These are phyloP conservation scores for Digitaria exilis DNA, from an alignment of 202 grass and related monocot genomes.

Conservation along the genomic window DNA sequence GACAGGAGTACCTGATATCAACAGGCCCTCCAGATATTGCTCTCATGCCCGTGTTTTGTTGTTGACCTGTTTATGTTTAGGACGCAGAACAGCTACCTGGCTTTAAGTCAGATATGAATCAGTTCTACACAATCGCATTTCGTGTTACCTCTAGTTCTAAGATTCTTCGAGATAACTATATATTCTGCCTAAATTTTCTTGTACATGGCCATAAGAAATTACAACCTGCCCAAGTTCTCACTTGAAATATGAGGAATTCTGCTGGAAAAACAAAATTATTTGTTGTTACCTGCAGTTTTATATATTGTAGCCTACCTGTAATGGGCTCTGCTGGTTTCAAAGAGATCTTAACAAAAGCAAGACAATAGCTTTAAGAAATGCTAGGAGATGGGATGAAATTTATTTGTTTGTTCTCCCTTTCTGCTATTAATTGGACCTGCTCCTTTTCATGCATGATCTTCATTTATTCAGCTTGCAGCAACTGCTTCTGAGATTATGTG, in stretches of 20 bases:
- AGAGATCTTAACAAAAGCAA: background rate
- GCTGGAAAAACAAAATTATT: background rate
- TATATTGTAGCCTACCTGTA: background rate
- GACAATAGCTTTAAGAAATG: background rate
- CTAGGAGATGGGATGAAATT: background rate
- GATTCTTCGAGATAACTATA: background rate
- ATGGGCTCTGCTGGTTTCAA: background rate
- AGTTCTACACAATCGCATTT: background rate
- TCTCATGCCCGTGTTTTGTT: background rate
- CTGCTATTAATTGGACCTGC: background rate
- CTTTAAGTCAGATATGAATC: background rate
- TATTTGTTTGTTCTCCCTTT: background rate
- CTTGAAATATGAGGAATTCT: background rate
- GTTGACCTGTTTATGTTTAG: slow-evolving; percentile 25
- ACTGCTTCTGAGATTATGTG: slow-evolving; percentile 5
- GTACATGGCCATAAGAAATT: background rate
- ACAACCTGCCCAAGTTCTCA: background rate
- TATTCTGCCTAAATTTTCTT: background rate
- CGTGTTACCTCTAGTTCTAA: background rate
- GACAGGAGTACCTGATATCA: background rate
- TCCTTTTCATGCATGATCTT: background rate
- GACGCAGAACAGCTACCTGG: background rate
- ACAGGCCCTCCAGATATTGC: too few relatives aligned
- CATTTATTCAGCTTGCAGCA: background rate
- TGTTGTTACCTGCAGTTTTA: background rate